A percentile compares a stretch with the other conserved stretches of the same genome.
These are phyloP conservation scores for Trichoderma oligosporum DNA, from an alignment of 2,329 filamentous ascomycete species.

Conservation along the genomic window DNA sequence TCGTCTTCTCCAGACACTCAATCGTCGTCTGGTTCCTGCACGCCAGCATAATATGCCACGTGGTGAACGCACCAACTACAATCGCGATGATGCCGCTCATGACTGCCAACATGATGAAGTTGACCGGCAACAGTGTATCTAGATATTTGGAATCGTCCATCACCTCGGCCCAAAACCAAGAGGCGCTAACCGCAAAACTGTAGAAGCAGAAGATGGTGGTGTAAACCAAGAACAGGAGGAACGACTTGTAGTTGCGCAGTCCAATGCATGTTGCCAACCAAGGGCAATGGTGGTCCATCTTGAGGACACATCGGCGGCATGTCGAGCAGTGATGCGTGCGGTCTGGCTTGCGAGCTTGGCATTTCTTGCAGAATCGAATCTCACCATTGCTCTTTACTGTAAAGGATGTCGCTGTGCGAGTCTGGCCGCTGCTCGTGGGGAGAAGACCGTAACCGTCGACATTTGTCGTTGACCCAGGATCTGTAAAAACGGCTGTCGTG, in stretches of 20 bases:
- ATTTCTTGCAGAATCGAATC: constrained; percentile 93
- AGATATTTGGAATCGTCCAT: constrained; percentile 66
- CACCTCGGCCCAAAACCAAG: constrained; percentile 85
- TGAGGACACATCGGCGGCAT: constrained; percentile 88
- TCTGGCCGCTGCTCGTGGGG: constrained; percentile 56
- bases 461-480: constrained; percentile 69
- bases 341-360: constrained; percentile 89
- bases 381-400: constrained; percentile 91
- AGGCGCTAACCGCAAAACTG: constrained; percentile 69
- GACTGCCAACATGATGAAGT: constrained; percentile 84
- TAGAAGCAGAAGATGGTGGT: constrained; percentile 81
- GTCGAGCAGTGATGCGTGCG: constrained; percentile 95
- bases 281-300: constrained; percentile 99
- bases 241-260: constrained; percentile 91
- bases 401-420: constrained; percentile 64
- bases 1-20: constrained; percentile 91
- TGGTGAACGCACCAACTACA: constrained; percentile 83
- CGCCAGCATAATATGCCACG: constrained; percentile 85
- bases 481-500: constrained; percentile 87
- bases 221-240: constrained; percentile 88
- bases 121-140: constrained; percentile 78
- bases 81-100: constrained; percentile 87
- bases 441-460: constrained; percentile 72
- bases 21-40: constrained; percentile 84
- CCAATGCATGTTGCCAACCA: constrained; percentile 97